Base-by-base conservation (phyloP, 2,329 filamentous ascomycete species). In the Monosporascus sp. region DNA sequence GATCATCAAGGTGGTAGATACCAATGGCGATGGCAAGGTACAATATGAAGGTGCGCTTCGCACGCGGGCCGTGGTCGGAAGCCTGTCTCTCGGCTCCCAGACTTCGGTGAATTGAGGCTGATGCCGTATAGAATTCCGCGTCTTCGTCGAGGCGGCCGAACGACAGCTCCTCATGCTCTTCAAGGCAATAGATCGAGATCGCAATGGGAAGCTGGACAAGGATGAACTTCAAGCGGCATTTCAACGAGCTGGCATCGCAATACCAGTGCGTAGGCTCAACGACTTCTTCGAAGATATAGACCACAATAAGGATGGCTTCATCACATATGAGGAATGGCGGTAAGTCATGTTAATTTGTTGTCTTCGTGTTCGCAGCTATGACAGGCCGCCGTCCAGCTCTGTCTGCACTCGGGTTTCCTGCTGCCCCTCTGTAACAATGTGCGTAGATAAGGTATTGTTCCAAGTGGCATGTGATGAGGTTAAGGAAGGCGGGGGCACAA, bases 301-400 rank as follows among this genome's bases (percentile, higher is more conserved):
- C 69, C 80, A 83, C 66, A 93, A 99, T 73, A 82, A 86, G 61
- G 92, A 99, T 69, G 91, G 91, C 47, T 84, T 76, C 58, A 96
- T 97, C 62, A 91, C 81, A 57, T 97, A 96, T 72, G 85, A 90
- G 60, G 94, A 99, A 79, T 97, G 94, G 94, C 86, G 93, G 93
- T 97, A 84, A 72, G 86, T 77, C 53, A 24, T 34, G 31, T 34
- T 5, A 34, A 34, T 14, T 34, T 14, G 9, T 34, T 14, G 31
- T 34, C 31, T 34, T 31, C 27, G 9, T 11, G 27, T 31, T 31
- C 27, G 27, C 27, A 31, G 9, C 3, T 11, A 14, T 14, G 9
- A 14, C 31, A 34, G 31, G 31, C 9, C 11, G 8, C 31, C 9
- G 31, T 34, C 31, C 3, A 14, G 9, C 11, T 14, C 9, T 34